These are phyloP conservation scores for Xylariales sp. DNA, from an alignment of 2,329 filamentous ascomycete genomes.

Conservation along the genomic window DNA sequence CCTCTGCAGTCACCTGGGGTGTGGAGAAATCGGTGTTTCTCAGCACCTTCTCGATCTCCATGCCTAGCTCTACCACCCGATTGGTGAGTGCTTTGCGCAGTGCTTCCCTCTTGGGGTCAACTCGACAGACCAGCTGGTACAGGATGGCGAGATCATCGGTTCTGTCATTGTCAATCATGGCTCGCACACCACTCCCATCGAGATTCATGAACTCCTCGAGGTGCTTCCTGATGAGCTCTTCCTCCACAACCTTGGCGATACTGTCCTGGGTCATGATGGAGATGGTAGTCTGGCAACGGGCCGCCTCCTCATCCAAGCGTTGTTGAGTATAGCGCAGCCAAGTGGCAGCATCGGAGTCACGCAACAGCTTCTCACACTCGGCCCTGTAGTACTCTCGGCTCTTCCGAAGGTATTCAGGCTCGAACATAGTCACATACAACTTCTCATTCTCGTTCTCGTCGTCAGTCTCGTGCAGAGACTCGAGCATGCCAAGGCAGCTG, in stretches of 20 bases:
- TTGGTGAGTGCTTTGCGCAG: slow-evolving; percentile 67
- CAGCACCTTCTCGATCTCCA: slow-evolving; percentile 71
- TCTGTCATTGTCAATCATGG: slow-evolving; percentile 90
- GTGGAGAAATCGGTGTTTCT: slow-evolving; percentile 50
- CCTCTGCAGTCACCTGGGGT: slow-evolving; percentile 25
- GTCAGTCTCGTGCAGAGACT: slow-evolving; percentile 77
- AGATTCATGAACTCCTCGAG: slow-evolving; percentile 78
- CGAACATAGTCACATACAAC: slow-evolving; percentile 79
- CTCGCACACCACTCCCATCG: slow-evolving; percentile 75
- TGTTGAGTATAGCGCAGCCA: slow-evolving; percentile 75
- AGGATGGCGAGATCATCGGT: slow-evolving; percentile 73
- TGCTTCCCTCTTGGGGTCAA: slow-evolving; percentile 68
- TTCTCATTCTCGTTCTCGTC: slow-evolving; percentile 73
- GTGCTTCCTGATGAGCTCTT: slow-evolving; percentile 72
- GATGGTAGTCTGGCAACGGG: slow-evolving; percentile 78
- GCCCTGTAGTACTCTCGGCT: slow-evolving; percentile 69
- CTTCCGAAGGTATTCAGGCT: slow-evolving; percentile 67
- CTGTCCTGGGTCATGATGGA: slow-evolving; percentile 67
- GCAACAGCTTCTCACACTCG: slow-evolving; percentile 71
- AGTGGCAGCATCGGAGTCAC: slow-evolving; percentile 71
- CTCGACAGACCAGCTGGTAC: slow-evolving; percentile 71
- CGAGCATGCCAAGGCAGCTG: slow-evolving; percentile 84
- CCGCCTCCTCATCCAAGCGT: slow-evolving; percentile 74
- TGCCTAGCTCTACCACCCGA: slow-evolving; percentile 74
- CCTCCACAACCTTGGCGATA: slow-evolving; percentile 72